Evolutionary conservation across 257 asterid species (phyloP).

Genomic region (Capsicum pubescens): DNA sequence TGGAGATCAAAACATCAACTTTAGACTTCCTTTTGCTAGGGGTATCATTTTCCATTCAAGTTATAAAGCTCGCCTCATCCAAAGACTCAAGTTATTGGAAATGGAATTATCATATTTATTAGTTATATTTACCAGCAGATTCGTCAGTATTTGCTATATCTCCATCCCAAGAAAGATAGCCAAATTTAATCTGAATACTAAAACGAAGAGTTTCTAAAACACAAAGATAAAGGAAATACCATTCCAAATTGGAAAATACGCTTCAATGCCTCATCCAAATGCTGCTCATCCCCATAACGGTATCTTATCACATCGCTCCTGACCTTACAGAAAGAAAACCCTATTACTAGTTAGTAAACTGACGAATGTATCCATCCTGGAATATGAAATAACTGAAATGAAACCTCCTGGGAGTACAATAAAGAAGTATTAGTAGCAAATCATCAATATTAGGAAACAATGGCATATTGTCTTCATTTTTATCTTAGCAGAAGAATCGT

Average conservation of each 20-base stretch:
- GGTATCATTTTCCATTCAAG: not conserved
- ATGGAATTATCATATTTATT: not conserved
- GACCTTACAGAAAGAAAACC: conserved; percentile 60
- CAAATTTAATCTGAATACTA: not conserved
- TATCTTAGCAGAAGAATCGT: not conserved
- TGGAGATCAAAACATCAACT: not conserved
- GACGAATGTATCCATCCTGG: not conserved
- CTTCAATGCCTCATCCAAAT: conserved; percentile 93
- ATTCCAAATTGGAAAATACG: conserved; percentile 92
- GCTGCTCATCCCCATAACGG: conserved; percentile 98
- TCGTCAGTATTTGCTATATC: too few relatives aligned
- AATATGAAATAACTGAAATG: conserved; percentile 6
- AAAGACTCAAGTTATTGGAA: conserved; percentile 7
- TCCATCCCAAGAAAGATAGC: not conserved
- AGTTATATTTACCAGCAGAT: too few relatives aligned
- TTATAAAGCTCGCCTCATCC: not conserved
- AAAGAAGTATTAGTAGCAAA: not conserved
- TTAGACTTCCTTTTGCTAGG: not conserved
- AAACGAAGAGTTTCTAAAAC: not conserved
- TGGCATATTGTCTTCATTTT: not conserved
- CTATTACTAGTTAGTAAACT: conserved; percentile 17
- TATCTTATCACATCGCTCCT: conserved; percentile 93
- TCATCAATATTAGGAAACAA: not conserved
- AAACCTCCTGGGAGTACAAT: not conserved
- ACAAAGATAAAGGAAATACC: conserved; percentile 48